Base-by-base conservation (phyloP, 164 flowering plant species). In the Cinnamomum chago region DNA sequence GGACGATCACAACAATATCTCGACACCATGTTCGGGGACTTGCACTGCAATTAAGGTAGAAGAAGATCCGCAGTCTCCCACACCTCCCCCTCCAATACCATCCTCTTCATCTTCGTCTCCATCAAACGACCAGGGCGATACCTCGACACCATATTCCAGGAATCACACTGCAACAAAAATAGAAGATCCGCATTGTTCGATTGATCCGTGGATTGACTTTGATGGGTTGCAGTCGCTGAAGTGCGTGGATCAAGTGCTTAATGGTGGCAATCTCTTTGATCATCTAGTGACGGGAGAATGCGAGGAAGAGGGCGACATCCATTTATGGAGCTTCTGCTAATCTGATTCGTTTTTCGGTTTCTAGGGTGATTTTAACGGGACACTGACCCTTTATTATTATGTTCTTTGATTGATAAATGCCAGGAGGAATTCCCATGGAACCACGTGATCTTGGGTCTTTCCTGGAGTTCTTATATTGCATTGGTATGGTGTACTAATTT, bases 301-400 rank as follows among this genome's bases (percentile, higher is more conserved):
- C 25, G 75, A 75, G 71, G 78, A 79, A 24, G 84, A 82, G 51
- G 84, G 73, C 13, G 82, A 82, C 70, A 69, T 82, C 62, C 62
- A 75, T 17, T 78, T 82, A 5, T 82, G 84, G 84, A 79, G 75
- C 79, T 82, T 82, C 50, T 82, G 84, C 75, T 82, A 67, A 28
- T 30, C 33, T 76, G 66, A 71, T 58, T 55, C 17, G 6, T 58
- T 74, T 73, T 52, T 71, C 15, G 15, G n/a, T 62, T 62, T 25
- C 52, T 65, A 52, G 23, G 17, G 40, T 50, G 23, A 28, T 30
- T 72, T 28, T 15, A 20, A 17, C 20, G 18, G 47, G 60, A 14
- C n/a, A 15, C 4, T 27, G 40, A 58, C 55, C 40, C 50, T 30
- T 23, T 15, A 13, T 23, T 15, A 13, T 10, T 64, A 4, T 50